Conservation (phyloP, 768 basidiomycete species). For the Mycena polygramma region DNA sequence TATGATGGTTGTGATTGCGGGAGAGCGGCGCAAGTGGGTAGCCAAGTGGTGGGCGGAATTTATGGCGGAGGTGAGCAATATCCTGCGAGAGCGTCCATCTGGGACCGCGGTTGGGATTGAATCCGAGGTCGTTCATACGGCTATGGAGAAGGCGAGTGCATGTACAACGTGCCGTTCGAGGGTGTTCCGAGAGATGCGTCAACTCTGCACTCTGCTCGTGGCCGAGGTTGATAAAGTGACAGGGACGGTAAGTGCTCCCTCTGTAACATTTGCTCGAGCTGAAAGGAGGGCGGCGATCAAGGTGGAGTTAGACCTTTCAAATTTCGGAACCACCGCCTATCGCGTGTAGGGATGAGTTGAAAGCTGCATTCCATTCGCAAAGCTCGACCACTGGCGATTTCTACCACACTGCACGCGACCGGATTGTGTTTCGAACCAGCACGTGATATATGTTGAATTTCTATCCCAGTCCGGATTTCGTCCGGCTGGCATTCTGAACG, state of each 20-base stretch:
- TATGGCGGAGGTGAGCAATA: constrained; percentile 34
- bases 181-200: constrained; percentile 37
- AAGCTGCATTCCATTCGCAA: too few relatives aligned
- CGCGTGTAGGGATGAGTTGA: not conserved
- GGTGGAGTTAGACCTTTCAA: not conserved
- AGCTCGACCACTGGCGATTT: too few relatives aligned
- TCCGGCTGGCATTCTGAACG: too few relatives aligned
- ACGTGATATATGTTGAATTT: too few relatives aligned
- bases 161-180: constrained; percentile 35
- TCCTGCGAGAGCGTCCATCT: constrained; percentile 37
- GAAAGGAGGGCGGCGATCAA: not conserved
- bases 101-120: constrained; percentile 32
- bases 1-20: constrained; percentile 28
- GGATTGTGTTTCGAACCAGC: too few relatives aligned
- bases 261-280: not conserved
- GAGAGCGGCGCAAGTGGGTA: constrained; percentile 31
- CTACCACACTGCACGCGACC: too few relatives aligned
- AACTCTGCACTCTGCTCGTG: constrained; percentile 35
- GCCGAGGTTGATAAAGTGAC: constrained; percentile 38
- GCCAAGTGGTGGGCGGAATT: constrained; percentile 42
- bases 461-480: too few relatives aligned
- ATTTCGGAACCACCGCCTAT: not conserved
- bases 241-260: constrained; percentile 30
- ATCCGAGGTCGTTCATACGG: constrained; percentile 33
- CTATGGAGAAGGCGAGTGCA: constrained; percentile 37